These are phyloP conservation scores for Cyclospora cayetanensis DNA, from an alignment of 169 alveolate genomes.

Conservation along the genomic window DNA sequence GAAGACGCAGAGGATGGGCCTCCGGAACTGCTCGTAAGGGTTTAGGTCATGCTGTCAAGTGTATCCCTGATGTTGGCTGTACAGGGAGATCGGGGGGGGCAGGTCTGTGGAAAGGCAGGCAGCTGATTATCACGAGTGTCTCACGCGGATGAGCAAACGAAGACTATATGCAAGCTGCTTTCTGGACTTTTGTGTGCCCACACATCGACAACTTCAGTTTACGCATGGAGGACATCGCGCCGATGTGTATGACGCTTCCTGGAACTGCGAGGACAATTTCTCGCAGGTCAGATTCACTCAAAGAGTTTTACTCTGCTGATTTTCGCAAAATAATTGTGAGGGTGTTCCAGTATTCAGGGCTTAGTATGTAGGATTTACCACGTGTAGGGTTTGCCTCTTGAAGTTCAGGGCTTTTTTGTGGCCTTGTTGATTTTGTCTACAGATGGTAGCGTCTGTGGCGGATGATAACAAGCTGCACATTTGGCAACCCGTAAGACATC, in stretches of 20 bases:
- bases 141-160: too few relatives aligned
- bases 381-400: not conserved
- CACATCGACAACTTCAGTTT: too few relatives aligned
- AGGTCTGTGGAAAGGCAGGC: too few relatives aligned
- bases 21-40: slow-evolving; percentile 63
- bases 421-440: not conserved
- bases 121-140: too few relatives aligned
- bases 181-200: too few relatives aligned
- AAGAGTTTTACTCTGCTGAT: too few relatives aligned
- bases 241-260: slow-evolving; percentile 37
- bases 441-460: slow-evolving; percentile 82
- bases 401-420: not conserved
- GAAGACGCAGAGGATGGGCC: slow-evolving; percentile 71
- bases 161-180: too few relatives aligned
- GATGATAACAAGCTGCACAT: slow-evolving; percentile 83
- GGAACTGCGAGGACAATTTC: slow-evolving; percentile 35
- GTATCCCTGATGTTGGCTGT: too few relatives aligned
- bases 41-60: not conserved
- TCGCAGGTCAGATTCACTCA: too few relatives aligned
- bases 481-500: slow-evolving; percentile 80
- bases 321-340: too few relatives aligned
- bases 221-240: slow-evolving; percentile 70
- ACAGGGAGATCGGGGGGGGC: too few relatives aligned
- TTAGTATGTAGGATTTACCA: not conserved
- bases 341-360: not conserved